Conservation (phyloP, 2,329 filamentous ascomycete species). For the Calonectria pteridis region DNA sequence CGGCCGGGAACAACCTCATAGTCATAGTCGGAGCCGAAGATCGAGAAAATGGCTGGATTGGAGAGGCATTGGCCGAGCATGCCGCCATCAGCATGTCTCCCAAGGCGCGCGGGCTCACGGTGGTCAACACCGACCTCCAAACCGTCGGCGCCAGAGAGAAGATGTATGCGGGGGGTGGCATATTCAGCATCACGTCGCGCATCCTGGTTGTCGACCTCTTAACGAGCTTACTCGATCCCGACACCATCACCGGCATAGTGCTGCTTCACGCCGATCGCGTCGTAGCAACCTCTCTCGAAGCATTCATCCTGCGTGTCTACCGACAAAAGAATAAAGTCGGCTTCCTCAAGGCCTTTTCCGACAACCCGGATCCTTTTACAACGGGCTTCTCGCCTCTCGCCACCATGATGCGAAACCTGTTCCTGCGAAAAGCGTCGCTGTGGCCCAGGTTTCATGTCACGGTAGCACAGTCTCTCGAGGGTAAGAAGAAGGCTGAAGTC, state of each 20-base stretch:
- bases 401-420: slow-evolving; percentile 90
- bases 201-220: slow-evolving; percentile 95
- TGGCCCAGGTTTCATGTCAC: slow-evolving; percentile 96
- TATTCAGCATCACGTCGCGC: slow-evolving; percentile 95
- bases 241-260: slow-evolving; percentile 87
- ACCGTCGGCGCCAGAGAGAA: slow-evolving; percentile 89
- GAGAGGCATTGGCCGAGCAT: slow-evolving; percentile 95
- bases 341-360: slow-evolving; percentile 96
- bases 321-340: slow-evolving; percentile 94
- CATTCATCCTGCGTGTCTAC: slow-evolving; percentile 94
- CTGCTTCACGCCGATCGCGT: slow-evolving; percentile 91
- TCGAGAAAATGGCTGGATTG: slow-evolving; percentile 96
- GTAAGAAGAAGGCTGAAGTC: slow-evolving; percentile 93
- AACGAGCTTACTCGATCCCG: slow-evolving; percentile 83
- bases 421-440: slow-evolving; percentile 87
- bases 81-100: slow-evolving; percentile 88
- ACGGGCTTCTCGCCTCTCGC: slow-evolving; percentile 89
- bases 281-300: slow-evolving; percentile 88
- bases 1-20: slow-evolving; percentile 92
- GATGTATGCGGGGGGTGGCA: slow-evolving; percentile 89
- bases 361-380: slow-evolving; percentile 91
- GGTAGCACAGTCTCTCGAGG: slow-evolving; percentile 90
- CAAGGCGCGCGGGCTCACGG: slow-evolving; percentile 84
- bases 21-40: slow-evolving; percentile 91
- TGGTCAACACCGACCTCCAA: slow-evolving; percentile 95